These are phyloP conservation scores for Citrus hindsii DNA, from an alignment of 345 rosid genomes.

Conservation along the genomic window DNA sequence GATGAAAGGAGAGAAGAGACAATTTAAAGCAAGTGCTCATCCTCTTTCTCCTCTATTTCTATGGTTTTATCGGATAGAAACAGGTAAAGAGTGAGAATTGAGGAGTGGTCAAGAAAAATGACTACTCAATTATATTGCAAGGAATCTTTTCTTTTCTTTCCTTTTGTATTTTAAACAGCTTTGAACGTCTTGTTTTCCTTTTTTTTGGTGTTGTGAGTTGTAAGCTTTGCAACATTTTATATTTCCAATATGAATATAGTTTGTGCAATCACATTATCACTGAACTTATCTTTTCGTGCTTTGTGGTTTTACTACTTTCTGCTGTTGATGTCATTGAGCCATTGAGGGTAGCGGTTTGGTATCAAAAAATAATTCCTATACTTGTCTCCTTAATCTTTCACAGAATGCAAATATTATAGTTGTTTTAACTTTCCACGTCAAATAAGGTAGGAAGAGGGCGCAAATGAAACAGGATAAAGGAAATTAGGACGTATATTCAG, in stretches of 20 bases:
- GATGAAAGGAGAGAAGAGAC: constrained; percentile 84
- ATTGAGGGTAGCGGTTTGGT: too few species aligned
- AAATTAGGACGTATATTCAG: too few species aligned
- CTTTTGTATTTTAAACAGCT: constrained; percentile 25
- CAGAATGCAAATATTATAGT: neutral
- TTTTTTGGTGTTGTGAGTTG: constrained; percentile 25
- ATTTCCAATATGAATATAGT: constrained; percentile 30
- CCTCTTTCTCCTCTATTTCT: constrained; percentile 82
- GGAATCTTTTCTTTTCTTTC: constrained; percentile 26
- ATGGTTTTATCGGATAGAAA: constrained; percentile 31
- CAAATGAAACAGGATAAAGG: neutral
- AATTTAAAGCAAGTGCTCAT: constrained; percentile 65
- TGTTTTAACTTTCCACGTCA: neutral
- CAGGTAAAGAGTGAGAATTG: constrained; percentile 21
- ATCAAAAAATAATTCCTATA: too few species aligned
- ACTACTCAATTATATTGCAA: constrained; percentile 36
- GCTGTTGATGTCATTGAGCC: too few species aligned
- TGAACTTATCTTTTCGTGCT: neutral
- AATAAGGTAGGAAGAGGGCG: neutral
- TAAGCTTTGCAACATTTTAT: constrained; percentile 37
- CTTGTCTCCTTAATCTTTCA: neutral
- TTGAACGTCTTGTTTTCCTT: constrained; percentile 10
- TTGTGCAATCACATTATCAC: constrained; percentile 15
- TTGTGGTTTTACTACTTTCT: neutral
- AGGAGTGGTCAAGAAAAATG: constrained; percentile 25